Conservation (phyloP, 202 grass and related monocot species). For the Setaria viridis region DNA sequence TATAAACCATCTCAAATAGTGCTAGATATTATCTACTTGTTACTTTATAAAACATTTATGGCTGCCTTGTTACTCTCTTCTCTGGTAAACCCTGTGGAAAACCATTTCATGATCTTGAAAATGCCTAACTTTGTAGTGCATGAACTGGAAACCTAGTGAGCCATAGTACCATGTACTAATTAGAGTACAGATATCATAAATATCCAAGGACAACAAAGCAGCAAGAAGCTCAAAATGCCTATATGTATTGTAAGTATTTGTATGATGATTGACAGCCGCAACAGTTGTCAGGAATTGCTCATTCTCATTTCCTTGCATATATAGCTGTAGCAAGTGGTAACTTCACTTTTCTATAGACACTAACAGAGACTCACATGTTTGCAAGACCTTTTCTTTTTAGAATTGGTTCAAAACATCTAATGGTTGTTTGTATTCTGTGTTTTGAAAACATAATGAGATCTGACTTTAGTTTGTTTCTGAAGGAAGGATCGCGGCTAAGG, state of each 20-base stretch:
- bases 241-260: neutral
- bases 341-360: neutral
- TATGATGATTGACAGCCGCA: constrained; percentile 12
- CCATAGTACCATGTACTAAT: neutral
- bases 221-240: neutral
- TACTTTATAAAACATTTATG: constrained; percentile 19
- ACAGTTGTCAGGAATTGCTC: neutral
- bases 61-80: constrained; percentile 4
- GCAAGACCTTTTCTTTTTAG: neutral
- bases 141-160: constrained; percentile 25
- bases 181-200: neutral
- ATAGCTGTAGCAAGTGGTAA: neutral
- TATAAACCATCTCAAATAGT: constrained; percentile 18
- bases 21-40: constrained; percentile 18
- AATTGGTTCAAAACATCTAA: constrained; percentile 11
- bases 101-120: constrained; percentile 20
- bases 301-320: constrained; percentile 21
- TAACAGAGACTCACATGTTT: neutral
- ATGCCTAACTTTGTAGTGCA: constrained; percentile 12
- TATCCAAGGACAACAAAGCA: neutral
- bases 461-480: constrained; percentile 48
- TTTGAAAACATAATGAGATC: constrained; percentile 32
- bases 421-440: constrained; percentile 29
- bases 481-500: constrained; percentile 90
- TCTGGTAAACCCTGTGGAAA: constrained; percentile 1